These are phyloP conservation scores for Telopea speciosissima DNA, from an alignment of 177 flowering plant genomes.

Conservation along the genomic window DNA sequence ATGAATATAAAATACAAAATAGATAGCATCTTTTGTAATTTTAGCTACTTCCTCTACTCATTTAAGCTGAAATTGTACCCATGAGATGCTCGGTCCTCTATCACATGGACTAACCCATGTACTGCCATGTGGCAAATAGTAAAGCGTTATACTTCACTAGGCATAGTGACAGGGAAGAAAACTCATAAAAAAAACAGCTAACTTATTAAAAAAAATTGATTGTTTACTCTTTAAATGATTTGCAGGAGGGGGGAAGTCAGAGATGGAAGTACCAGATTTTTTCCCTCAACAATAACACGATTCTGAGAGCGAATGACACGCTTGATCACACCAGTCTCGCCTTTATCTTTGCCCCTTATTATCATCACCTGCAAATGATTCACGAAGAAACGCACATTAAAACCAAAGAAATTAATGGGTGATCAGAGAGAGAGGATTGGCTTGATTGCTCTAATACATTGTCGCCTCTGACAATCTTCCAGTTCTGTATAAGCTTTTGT, in stretches of 20 bases:
- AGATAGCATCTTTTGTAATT: no score
- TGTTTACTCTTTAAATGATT: no score
- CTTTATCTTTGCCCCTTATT: constrained; percentile 85
- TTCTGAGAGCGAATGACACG: constrained; percentile 94
- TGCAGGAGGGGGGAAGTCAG: no score
- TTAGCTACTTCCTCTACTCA: no score
- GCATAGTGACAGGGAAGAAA: no score
- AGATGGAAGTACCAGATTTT: constrained; percentile 58
- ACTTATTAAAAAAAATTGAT: not conserved
- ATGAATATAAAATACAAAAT: no score
- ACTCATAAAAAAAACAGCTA: not conserved
- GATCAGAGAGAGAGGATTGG: not conserved
- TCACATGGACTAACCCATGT: no score
- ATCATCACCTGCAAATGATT: constrained; percentile 69
- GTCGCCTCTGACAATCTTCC: constrained; percentile 89
- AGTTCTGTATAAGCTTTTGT: constrained; percentile 74
- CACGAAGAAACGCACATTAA: not conserved
- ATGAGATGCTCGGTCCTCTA: no score
- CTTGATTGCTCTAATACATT: constrained; percentile 39
- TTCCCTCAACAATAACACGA: constrained; percentile 92
- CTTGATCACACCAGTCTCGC: constrained; percentile 77
- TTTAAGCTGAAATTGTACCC: no score
- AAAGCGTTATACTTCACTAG: no score
- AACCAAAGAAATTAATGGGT: not conserved
- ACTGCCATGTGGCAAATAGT: no score